Evolutionary conservation across 1,139 yeast species (phyloP).

Genomic region (Hemisphaericaspora xylofermentans): DNA sequence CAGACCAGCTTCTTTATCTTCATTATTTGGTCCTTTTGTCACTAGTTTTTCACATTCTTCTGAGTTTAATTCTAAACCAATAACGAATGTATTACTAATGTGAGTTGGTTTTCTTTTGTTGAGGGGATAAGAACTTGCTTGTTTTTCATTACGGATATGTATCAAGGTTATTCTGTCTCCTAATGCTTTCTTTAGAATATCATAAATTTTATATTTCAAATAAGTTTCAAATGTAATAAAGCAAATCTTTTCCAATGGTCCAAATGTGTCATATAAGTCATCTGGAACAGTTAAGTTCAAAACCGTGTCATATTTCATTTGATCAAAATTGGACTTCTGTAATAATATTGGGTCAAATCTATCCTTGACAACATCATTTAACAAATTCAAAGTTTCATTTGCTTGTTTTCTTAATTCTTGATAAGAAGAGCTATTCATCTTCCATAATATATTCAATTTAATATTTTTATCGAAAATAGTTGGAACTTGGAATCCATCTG

Average conservation of each 20-base stretch:
- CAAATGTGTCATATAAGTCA: conserved; percentile 46
- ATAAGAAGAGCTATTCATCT: conserved; percentile 73
- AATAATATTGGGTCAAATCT: conserved; percentile 85
- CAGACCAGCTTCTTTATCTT: conserved; percentile 54
- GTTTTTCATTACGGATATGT: conserved; percentile 34
- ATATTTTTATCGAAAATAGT: conserved; percentile 74
- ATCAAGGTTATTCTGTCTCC: conserved; percentile 60
- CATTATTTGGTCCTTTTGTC: conserved; percentile 80
- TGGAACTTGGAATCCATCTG: conserved; percentile 66
- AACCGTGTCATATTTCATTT: conserved; percentile 65
- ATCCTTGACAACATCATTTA: conserved; percentile 80
- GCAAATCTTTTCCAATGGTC: conserved; percentile 72
- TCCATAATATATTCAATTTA: conserved; percentile 77
- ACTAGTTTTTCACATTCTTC: conserved; percentile 76
- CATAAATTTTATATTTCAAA: conserved; percentile 58
- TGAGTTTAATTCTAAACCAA: conserved; percentile 73
- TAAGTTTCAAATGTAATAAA: conserved; percentile 70
- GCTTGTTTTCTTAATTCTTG: conserved; percentile 64
- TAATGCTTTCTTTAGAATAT: conserved; percentile 61
- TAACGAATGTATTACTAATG: conserved; percentile 34
- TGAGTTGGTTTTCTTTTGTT: conserved; percentile 56
- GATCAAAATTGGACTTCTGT: conserved; percentile 54
- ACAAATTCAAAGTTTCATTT: conserved; percentile 58
- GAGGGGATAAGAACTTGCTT: conserved; percentile 41
- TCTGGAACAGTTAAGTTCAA: conserved; percentile 50